Conservation (phyloP, 2,329 filamentous ascomycete genomes). For the Dothistroma septosporum region DNA sequence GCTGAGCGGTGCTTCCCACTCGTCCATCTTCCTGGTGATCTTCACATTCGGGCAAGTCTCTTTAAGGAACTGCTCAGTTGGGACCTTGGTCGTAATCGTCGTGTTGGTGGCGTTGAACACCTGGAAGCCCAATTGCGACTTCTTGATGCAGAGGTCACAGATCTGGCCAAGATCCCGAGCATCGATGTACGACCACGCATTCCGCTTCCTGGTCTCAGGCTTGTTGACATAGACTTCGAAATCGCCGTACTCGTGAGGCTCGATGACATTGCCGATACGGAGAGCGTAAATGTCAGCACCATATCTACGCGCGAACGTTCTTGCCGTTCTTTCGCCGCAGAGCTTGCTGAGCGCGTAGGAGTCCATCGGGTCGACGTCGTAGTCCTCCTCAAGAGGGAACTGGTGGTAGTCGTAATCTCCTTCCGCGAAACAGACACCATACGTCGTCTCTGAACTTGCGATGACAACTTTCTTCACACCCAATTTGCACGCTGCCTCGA, state of each 20-base stretch:
- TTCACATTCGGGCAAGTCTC: slow-evolving; percentile 48
- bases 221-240: slow-evolving; percentile 51
- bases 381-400: slow-evolving; percentile 58
- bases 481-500: slow-evolving; percentile 60
- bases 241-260: slow-evolving; percentile 57
- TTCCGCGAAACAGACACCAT: slow-evolving; percentile 60
- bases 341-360: slow-evolving; percentile 60
- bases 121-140: slow-evolving; percentile 57
- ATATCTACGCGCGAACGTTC: slow-evolving; percentile 55
- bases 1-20: slow-evolving; percentile 57
- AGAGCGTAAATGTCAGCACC: slow-evolving; percentile 57
- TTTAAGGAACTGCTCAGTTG: slow-evolving; percentile 52
- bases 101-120: slow-evolving; percentile 63
- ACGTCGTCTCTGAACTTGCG: slow-evolving; percentile 56
- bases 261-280: slow-evolving; percentile 59
- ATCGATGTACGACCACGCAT: slow-evolving; percentile 62
- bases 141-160: slow-evolving; percentile 52
- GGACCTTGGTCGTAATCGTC: slow-evolving; percentile 53
- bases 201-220: slow-evolving; percentile 51
- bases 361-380: slow-evolving; percentile 59
- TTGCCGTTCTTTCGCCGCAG: slow-evolving; percentile 54
- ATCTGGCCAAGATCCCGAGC: slow-evolving; percentile 60
- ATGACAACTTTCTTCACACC: slow-evolving; percentile 60
- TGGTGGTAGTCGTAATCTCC: slow-evolving; percentile 54
- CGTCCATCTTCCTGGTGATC: slow-evolving; percentile 54